These are phyloP conservation scores for Sesbania bispinosa DNA, from an alignment of 306 rosid species.

Conservation along the genomic window DNA sequence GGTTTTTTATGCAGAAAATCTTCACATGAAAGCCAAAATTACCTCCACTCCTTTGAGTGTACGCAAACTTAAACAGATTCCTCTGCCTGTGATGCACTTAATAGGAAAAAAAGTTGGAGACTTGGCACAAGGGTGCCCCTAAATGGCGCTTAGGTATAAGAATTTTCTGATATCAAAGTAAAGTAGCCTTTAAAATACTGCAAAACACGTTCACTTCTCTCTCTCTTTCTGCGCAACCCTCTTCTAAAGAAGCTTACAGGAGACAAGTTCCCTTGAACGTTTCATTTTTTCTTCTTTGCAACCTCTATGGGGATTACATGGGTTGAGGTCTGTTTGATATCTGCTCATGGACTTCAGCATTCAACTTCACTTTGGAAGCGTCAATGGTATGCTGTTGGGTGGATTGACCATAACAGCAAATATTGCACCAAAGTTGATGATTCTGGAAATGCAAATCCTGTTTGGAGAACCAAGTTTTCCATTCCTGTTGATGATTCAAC, in stretches of 20 bases:
- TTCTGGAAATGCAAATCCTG: slow-evolving; percentile 72
- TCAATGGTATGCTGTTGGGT: slow-evolving; percentile 84
- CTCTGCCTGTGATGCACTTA: slow-evolving; percentile 31
- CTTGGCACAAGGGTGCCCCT: slow-evolving; percentile 34
- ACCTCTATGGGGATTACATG: slow-evolving; percentile 62
- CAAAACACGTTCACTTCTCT: slow-evolving; percentile 22
- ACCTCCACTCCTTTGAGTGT: too few species aligned
- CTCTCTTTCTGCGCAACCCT: slow-evolving; percentile 21
- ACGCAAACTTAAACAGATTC: slow-evolving; percentile 28
- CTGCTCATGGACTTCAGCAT: slow-evolving; percentile 69
- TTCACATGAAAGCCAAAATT: too few species aligned
- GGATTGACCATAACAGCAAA: slow-evolving; percentile 74
- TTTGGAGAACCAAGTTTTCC: slow-evolving; percentile 75
- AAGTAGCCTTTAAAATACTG: slow-evolving; percentile 46
- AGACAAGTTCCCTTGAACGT: slow-evolving; percentile 18
- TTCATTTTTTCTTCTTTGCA: slow-evolving; percentile 16
- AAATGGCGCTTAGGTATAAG: slow-evolving; percentile 34
- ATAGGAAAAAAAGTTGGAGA: slow-evolving; percentile 18
- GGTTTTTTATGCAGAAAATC: too few species aligned
- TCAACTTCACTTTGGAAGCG: slow-evolving; percentile 68
- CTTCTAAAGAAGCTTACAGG: slow-evolving; percentile 28
- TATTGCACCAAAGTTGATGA: slow-evolving; percentile 78
- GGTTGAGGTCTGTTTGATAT: slow-evolving; percentile 73
- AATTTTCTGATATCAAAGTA: slow-evolving; percentile 35
- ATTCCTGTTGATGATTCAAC: slow-evolving; percentile 50